A percentile compares a stretch with the other conserved stretches of the same genome.
Evolutionary conservation across 2,329 filamentous ascomycete genomes (phyloP).

Genomic region (Emergomyces pasteurianus): DNA sequence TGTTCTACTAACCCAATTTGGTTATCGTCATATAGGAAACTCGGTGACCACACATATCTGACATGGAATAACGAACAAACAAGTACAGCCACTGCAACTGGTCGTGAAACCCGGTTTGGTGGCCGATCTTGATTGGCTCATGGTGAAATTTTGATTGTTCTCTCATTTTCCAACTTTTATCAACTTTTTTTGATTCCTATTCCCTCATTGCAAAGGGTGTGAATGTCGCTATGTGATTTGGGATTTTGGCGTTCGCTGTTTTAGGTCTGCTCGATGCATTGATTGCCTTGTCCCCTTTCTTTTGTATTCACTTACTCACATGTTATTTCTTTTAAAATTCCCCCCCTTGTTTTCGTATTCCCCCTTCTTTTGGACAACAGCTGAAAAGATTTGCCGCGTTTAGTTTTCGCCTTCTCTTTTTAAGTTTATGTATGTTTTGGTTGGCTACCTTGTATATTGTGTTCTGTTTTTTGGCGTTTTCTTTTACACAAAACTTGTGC

Average conservation of each 20-base stretch:
- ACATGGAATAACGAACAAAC: conserved; percentile 77
- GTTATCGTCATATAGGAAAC: conserved; percentile 52
- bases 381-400: background rate
- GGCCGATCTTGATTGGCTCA: conserved; percentile 5
- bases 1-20: background rate
- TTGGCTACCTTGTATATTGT: background rate
- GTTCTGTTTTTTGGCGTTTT: background rate
- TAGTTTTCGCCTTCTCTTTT: background rate
- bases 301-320: background rate
- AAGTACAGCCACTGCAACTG: conserved; percentile 42
- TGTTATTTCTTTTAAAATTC: background rate
- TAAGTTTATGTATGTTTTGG: background rate
- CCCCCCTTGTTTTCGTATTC: background rate
- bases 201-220: background rate
- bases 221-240: background rate
- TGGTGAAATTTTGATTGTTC: background rate
- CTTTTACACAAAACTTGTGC: background rate
- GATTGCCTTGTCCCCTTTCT: background rate
- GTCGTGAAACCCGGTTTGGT: conserved; percentile 43
- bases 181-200: background rate
- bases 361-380: background rate
- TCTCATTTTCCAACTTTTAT: background rate
- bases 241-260: background rate
- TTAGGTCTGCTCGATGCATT: background rate
- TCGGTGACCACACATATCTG: conserved; percentile 94